These are phyloP conservation scores for Thinopyrum elongatum DNA, from an alignment of 176 grass and related monocot species.

Conservation along the genomic window DNA sequence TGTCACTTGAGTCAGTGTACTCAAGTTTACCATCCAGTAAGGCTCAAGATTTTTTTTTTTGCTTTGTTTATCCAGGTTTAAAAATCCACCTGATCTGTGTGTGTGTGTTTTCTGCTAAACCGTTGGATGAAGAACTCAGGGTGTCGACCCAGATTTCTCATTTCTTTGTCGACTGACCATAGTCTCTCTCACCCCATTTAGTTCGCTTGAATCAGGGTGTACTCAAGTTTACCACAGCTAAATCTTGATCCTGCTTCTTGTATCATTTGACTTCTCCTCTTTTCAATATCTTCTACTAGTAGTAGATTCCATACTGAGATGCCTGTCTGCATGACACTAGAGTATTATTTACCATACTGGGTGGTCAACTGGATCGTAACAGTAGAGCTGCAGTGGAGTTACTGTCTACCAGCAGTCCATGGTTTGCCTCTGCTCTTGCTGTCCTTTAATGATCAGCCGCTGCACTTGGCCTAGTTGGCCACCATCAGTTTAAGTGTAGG, in stretches of 20 bases:
- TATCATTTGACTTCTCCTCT: background rate
- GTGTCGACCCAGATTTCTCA: background rate
- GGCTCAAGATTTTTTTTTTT: background rate
- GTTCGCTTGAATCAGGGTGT: background rate
- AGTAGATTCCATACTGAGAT: background rate
- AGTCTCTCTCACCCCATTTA: background rate
- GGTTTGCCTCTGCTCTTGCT: background rate
- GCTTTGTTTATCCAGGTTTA: no score
- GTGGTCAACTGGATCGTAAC: background rate
- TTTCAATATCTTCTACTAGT: background rate
- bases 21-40: background rate
- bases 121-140: background rate
- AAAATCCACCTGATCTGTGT: no score
- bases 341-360: background rate
- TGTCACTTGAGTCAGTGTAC: no score
- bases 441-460: background rate
- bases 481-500: background rate
- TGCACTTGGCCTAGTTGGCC: background rate
- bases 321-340: background rate
- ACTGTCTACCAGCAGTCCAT: conserved; percentile 3
- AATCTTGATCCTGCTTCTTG: background rate
- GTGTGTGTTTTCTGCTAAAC: background rate
- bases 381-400: conserved; percentile 7
- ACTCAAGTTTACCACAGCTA: background rate
- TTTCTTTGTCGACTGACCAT: background rate